phyloP scores from a whole-genome alignment of 2,329 filamentous ascomycete genomes.

The Cordyceps pruinosa region DNA sequence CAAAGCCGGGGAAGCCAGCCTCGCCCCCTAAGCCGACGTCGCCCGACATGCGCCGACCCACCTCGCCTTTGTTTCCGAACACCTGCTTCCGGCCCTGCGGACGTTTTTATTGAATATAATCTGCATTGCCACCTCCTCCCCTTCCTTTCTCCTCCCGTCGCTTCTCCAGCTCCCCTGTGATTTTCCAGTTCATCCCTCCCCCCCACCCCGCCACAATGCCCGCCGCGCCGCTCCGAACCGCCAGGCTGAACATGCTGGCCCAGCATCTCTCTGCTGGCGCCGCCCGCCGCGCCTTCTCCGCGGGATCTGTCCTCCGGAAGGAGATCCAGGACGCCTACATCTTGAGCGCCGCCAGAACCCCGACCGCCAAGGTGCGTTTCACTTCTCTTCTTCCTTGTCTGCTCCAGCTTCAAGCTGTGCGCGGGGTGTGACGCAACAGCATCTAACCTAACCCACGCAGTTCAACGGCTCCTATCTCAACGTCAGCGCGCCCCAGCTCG shows the following conservation, averaged over 20 bases:
- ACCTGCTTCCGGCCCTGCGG: slow-evolving; percentile 3
- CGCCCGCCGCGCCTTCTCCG: slow-evolving; percentile 43
- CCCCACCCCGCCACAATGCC: slow-evolving; percentile 25
- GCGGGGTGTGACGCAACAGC: neutral
- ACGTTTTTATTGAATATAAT: neutral
- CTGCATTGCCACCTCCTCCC: slow-evolving; percentile 5
- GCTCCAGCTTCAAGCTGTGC: neutral
- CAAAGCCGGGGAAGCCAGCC: slow-evolving; percentile 2
- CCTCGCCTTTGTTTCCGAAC: slow-evolving; percentile 6
- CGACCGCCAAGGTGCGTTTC: slow-evolving; percentile 70
- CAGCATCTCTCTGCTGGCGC: slow-evolving; percentile 32
- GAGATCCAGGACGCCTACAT: slow-evolving; percentile 92
- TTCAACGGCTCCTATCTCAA: slow-evolving; percentile 89
- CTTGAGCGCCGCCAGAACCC: slow-evolving; percentile 80
- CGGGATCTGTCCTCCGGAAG: slow-evolving; percentile 38
- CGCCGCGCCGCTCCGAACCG: slow-evolving; percentile 27
- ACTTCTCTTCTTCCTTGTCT: neutral
- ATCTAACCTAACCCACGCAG: slow-evolving; percentile 35
- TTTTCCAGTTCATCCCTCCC: neutral
- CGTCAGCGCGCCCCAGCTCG: slow-evolving; percentile 80
- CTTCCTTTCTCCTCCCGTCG: slow-evolving; percentile 1
- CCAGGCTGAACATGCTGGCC: slow-evolving; percentile 29
- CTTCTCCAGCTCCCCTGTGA: slow-evolving; percentile 7
- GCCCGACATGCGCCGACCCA: slow-evolving; percentile 22
- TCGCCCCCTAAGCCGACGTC: slow-evolving; percentile 32